A percentile compares a stretch with the other conserved stretches of the same genome.
Conservation (phyloP, 2,329 filamentous ascomycete species). For the Pestalotiopsis sp. region DNA sequence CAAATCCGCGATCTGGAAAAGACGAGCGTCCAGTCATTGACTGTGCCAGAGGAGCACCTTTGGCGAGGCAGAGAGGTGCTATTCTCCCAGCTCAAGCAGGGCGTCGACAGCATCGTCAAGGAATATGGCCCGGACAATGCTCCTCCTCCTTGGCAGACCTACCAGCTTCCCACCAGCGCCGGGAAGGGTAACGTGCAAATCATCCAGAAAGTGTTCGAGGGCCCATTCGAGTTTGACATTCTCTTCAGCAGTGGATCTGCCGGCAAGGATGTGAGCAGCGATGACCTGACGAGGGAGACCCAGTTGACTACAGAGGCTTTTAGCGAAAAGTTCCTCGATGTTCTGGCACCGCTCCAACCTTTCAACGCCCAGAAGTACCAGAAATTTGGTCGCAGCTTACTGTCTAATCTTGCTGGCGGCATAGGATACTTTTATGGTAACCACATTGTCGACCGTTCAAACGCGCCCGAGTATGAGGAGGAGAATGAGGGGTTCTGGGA, state of each 20-base stretch:
- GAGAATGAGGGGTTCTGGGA: conserved; percentile 96
- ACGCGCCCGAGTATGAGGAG: conserved; percentile 92
- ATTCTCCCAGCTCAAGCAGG: conserved; percentile 55
- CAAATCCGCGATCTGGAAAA: conserved; percentile 72
- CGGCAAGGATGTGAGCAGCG: conserved; percentile 53
- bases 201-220: conserved; percentile 89
- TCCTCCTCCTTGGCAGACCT: conserved; percentile 83
- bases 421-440: conserved; percentile 95
- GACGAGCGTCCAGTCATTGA: conserved; percentile 75
- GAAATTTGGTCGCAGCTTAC: conserved; percentile 83
- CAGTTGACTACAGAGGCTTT: conserved; percentile 69
- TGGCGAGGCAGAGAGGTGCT: conserved; percentile 80
- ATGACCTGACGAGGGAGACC: conserved; percentile 73
- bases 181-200: conserved; percentile 80
- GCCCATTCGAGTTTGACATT: conserved; percentile 90
- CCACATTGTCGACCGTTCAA: conserved; percentile 85
- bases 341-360: conserved; percentile 75
- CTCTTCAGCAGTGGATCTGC: conserved; percentile 83
- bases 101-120: conserved; percentile 51
- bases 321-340: conserved; percentile 70
- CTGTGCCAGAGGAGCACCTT: conserved; percentile 66
- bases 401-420: conserved; percentile 91
- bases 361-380: conserved; percentile 75
- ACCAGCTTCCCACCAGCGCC: conserved; percentile 73
- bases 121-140: conserved; percentile 60